Conservation (phyloP, 257 asterid species). For the Jacaranda copaia region DNA sequence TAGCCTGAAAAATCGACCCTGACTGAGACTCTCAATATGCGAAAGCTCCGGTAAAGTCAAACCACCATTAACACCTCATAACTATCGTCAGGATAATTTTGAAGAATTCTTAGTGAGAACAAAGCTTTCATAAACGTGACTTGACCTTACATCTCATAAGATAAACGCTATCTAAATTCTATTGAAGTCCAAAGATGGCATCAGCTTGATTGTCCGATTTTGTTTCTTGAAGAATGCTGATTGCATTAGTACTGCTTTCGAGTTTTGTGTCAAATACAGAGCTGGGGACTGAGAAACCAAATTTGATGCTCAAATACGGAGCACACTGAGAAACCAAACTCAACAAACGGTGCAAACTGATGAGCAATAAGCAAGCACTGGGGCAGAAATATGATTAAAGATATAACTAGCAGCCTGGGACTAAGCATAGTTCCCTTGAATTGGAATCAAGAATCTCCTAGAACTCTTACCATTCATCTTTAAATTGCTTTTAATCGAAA, state of each 20-base stretch:
- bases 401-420: not conserved
- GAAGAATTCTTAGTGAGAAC: not conserved
- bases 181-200: not conserved
- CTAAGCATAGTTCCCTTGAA: not conserved
- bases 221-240: too few relatives aligned
- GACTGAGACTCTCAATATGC: not conserved
- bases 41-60: not conserved
- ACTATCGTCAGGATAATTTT: not conserved
- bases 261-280: too few relatives aligned
- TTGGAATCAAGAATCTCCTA: too few relatives aligned
- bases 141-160: not conserved
- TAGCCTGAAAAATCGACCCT: not conserved
- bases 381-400: not conserved
- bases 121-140: not conserved
- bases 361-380: not conserved
- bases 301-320: too few relatives aligned
- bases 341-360: not conserved
- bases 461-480: too few relatives aligned
- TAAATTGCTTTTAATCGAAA: not conserved
- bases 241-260: too few relatives aligned
- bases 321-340: not conserved
- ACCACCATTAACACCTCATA: slow-evolving; percentile 19
- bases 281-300: too few relatives aligned
- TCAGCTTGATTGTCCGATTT: not conserved
- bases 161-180: slow-evolving; percentile 22